A percentile compares a stretch with the other conserved stretches of the same genome.
Conservation (phyloP, 108 stramenopile species). For the Asterionellopsis glacialis region DNA sequence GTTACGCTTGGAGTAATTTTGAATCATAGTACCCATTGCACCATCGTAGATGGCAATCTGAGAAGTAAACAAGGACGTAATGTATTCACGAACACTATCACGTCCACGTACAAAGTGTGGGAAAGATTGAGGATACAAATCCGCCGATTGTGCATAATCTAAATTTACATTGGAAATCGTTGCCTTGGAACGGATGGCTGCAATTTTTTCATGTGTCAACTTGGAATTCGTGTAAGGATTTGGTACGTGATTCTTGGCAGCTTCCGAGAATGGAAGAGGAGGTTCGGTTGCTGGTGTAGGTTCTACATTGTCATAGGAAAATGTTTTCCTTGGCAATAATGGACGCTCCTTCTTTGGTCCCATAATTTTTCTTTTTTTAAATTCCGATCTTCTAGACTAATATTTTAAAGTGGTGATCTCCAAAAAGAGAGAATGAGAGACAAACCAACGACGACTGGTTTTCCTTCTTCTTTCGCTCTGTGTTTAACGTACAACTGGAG, state of each 20-base stretch:
- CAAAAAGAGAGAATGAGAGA: no score
- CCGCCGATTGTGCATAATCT: slow-evolving; percentile 63
- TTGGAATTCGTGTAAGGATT: slow-evolving; percentile 77
- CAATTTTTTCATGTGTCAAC: slow-evolving; percentile 76
- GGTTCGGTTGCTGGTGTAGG: slow-evolving; percentile 80
- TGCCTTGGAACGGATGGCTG: slow-evolving; percentile 66
- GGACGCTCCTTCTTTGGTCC: neutral
- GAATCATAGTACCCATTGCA: slow-evolving; percentile 99
- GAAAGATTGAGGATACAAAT: slow-evolving; percentile 65
- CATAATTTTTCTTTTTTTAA: neutral
- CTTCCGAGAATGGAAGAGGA: slow-evolving; percentile 82
- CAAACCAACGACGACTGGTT: no score
- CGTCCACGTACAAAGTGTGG: slow-evolving; percentile 92
- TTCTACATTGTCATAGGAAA: slow-evolving; percentile 72
- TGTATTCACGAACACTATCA: slow-evolving; percentile 86
- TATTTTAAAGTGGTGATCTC: no score
- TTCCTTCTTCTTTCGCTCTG: no score
- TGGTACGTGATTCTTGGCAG: slow-evolving; percentile 78
- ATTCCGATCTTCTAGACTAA: no score
- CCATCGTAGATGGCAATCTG: slow-evolving; percentile 96
- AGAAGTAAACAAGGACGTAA: slow-evolving; percentile 78
- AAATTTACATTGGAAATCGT: slow-evolving; percentile 44
- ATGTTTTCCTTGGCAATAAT: slow-evolving; percentile 44
- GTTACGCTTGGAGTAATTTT: slow-evolving; percentile 92
- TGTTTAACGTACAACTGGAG: no score